These are phyloP conservation scores for Phoma sp. DNA, from an alignment of 2,329 filamentous ascomycete genomes.

Conservation along the genomic window DNA sequence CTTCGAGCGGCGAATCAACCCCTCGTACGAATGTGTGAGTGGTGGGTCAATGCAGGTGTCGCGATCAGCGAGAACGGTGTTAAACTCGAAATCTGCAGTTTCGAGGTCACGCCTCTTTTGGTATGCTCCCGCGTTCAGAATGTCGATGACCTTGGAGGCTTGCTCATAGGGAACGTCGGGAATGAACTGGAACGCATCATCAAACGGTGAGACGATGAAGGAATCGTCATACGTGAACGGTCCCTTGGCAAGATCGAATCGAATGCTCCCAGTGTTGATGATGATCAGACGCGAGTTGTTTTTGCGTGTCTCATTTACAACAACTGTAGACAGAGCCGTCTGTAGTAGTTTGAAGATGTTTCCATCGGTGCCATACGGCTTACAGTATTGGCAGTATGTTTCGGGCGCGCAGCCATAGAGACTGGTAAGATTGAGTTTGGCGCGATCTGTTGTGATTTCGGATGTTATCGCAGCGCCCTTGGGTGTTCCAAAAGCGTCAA, in stretches of 20 bases:
- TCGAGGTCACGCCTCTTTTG: slow-evolving; percentile 43
- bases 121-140: slow-evolving; percentile 54
- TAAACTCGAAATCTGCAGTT: slow-evolving; percentile 47
- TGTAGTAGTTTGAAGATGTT: slow-evolving; percentile 64
- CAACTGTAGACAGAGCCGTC: slow-evolving; percentile 58
- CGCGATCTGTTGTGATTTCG: slow-evolving; percentile 59
- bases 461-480: slow-evolving; percentile 56
- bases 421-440: slow-evolving; percentile 61
- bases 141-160: slow-evolving; percentile 50
- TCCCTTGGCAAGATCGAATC: slow-evolving; percentile 68
- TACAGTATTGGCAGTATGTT: slow-evolving; percentile 65
- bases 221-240: slow-evolving; percentile 64
- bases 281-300: slow-evolving; percentile 63
- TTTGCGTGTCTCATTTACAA: slow-evolving; percentile 60
- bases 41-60: slow-evolving; percentile 60
- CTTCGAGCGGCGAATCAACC: slow-evolving; percentile 33
- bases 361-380: slow-evolving; percentile 58
- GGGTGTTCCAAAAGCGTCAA: slow-evolving; percentile 56
- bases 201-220: slow-evolving; percentile 64
- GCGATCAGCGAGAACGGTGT: slow-evolving; percentile 44
- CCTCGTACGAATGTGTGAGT: slow-evolving; percentile 35
- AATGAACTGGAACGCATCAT: slow-evolving; percentile 61
- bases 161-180: slow-evolving; percentile 58
- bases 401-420: slow-evolving; percentile 67
- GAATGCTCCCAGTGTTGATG: slow-evolving; percentile 66